A percentile compares a stretch with the other conserved stretches of the same genome.
phyloP scores from a whole-genome alignment of 441 rosid species.

The Brassica balearica region DNA sequence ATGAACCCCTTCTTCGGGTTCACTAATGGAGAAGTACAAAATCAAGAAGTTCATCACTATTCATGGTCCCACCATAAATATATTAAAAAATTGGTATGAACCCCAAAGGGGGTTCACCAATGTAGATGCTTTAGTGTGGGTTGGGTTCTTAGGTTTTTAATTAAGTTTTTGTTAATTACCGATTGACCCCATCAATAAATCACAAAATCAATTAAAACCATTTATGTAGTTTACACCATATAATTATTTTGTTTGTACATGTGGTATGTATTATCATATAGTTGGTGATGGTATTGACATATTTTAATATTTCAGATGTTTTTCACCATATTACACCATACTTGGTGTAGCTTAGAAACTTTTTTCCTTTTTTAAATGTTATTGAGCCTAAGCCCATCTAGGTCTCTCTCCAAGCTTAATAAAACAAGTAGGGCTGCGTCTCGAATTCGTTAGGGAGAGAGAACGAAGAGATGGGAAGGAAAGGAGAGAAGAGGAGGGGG shows the following conservation, averaged over 20 bases:
- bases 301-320: neutral
- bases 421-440: slow-evolving; percentile 28
- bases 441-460: slow-evolving; percentile 9
- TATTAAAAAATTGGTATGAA: no score
- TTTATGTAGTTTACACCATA: neutral
- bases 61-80: no score
- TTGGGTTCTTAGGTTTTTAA: no score
- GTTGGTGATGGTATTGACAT: neutral
- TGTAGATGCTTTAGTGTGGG: no score
- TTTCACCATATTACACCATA: neutral
- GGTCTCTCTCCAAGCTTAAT: neutral
- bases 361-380: neutral
- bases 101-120: no score
- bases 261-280: neutral
- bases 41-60: no score
- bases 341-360: neutral
- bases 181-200: neutral
- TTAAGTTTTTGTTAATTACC: neutral
- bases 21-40: no score
- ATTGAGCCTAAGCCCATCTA: neutral
- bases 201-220: neutral
- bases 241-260: no score
- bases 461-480: slow-evolving; percentile 67
- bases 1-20: no score
- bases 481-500: slow-evolving; percentile 82